A percentile compares a stretch with the other conserved stretches of the same genome.
Evolutionary conservation across 2,329 filamentous ascomycete species (phyloP).

Genomic region (Calonectria pteridis): DNA sequence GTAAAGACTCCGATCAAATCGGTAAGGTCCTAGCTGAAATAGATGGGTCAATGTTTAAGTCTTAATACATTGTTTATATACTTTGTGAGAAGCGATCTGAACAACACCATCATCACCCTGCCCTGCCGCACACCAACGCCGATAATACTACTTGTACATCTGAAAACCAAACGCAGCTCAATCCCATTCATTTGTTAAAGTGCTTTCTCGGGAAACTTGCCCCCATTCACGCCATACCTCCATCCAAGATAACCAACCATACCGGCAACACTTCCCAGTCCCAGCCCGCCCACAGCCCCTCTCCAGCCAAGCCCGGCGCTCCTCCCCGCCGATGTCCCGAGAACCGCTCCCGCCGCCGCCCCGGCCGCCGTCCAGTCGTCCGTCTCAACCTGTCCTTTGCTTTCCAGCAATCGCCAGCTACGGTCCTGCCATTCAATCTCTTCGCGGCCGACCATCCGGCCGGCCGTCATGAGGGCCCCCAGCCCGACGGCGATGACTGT

Average conservation of each 20-base stretch:
- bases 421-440: conserved; percentile 75
- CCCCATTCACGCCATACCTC: conserved; percentile 62
- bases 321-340: conserved; percentile 47
- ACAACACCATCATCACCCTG: not conserved
- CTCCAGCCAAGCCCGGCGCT: conserved; percentile 51
- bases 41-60: too few relatives aligned
- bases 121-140: not conserved
- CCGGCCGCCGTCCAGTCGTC: conserved; percentile 68
- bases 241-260: conserved; percentile 62
- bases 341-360: conserved; percentile 51
- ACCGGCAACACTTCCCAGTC: conserved; percentile 62
- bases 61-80: not conserved
- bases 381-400: conserved; percentile 65
- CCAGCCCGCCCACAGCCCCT: conserved; percentile 58
- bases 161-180: not conserved
- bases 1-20: too few relatives aligned
- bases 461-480: conserved; percentile 57
- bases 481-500: conserved; percentile 59
- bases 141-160: not conserved
- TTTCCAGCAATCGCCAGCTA: conserved; percentile 71
- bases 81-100: not conserved
- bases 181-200: not conserved
- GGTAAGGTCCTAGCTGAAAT: too few relatives aligned
- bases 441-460: conserved; percentile 67
- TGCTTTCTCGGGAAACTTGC: conserved; percentile 51